Conservation (phyloP, 768 basidiomycete genomes). For the Suillus paluster region DNA sequence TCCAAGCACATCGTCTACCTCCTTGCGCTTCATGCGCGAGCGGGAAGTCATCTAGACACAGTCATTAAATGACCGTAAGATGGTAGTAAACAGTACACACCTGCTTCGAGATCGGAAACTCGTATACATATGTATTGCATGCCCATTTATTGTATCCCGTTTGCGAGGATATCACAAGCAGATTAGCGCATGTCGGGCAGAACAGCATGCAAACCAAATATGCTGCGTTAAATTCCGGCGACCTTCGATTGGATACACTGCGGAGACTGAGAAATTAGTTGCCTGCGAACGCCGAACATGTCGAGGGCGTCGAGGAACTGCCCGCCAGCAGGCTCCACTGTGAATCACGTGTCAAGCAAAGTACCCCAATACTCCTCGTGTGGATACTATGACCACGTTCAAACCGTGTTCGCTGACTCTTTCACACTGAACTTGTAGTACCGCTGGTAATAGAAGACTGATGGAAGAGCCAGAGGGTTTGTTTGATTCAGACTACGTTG, state of each 20-base stretch:
- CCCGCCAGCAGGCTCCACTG: too few species aligned
- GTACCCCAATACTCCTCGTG: too few species aligned
- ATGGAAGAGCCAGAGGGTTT: slow-evolving; percentile 19
- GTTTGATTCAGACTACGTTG: slow-evolving; percentile 62
- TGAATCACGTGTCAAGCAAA: neutral
- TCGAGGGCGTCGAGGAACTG: too few species aligned
- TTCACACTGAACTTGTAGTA: slow-evolving; percentile 8
- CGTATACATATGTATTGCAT: slow-evolving; percentile 93
- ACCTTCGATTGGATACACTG: neutral
- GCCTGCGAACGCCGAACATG: neutral
- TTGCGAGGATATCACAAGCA: slow-evolving; percentile 77
- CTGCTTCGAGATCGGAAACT: slow-evolving; percentile 51
- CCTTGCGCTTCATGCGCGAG: slow-evolving; percentile 82
- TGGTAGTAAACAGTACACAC: neutral
- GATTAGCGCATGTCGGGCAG: slow-evolving; percentile 93
- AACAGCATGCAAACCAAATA: slow-evolving; percentile 68
- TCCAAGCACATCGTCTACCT: slow-evolving; percentile 94
- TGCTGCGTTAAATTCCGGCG: neutral
- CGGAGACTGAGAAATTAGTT: neutral
- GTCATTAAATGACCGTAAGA: neutral
- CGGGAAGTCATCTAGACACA: slow-evolving; percentile 83
- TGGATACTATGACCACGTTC: neutral
- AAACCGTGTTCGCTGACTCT: neutral
- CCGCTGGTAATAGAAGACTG: slow-evolving; percentile 17
- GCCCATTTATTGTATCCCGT: slow-evolving; percentile 91